Evolutionary conservation across 441 rosid species (phyloP), one percentile per base, ranked within the genome.

Genomic region (Mallotus repandus): DNA sequence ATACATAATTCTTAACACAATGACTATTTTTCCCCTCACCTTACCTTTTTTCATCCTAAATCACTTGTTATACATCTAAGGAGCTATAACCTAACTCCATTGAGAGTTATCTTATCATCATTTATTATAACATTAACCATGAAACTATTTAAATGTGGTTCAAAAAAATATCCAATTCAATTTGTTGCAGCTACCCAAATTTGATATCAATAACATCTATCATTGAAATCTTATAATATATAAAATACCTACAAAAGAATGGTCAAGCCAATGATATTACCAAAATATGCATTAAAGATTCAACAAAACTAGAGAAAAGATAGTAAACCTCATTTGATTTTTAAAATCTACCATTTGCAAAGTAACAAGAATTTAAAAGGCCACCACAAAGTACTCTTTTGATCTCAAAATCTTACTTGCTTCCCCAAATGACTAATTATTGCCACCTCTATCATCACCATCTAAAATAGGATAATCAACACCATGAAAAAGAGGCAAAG

Each of bases 351-450:
- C 58, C 75, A 78, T 16, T 75, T 86, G 86, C 70, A 81, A 25
- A 64, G 68, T 78, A 50, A 86, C 82, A 79, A 82, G 79, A n/a
- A 76, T 1, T n/a, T n/a, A n/a, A n/a, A n/a, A 74, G 3, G 87
- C 89, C 80, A 81, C 76, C 11, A 74, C 50, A 48, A 75, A 79
- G 69, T 77, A 81, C 4, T 81, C 84, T 75, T 46, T 46, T n/a
- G 77, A 72, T 59, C 73, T 77, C 73, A 83, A 70, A 35, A 19
- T 73, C 57, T 52, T 19, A 22, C 57, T 53, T 4, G 82, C 79
- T 54, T 70, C 68, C 1, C 14, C 35, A 32, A 84, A 81, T 4
- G 70, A 58, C 53, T 62, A 38, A 5, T 53, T 1, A 35, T 35
- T 35, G 4, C 9, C 9, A 54, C 57, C 46, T 6, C 1, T 25